Evolutionary conservation across 2,329 filamentous ascomycete species (phyloP).

Genomic region (Aspergillus pseudonomiae): DNA sequence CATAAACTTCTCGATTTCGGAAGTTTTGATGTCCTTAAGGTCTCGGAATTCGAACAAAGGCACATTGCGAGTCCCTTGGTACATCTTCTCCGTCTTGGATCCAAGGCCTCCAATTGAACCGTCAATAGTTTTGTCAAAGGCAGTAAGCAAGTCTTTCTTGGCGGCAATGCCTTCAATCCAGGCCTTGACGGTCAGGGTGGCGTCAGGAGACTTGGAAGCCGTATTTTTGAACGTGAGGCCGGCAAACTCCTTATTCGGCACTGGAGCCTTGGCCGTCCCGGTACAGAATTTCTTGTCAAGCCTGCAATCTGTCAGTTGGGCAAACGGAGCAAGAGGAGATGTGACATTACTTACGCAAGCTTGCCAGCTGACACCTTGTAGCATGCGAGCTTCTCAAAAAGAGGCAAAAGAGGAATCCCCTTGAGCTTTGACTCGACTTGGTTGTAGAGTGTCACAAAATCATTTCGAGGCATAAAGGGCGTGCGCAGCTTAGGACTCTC

Average conservation of each 20-base stretch:
- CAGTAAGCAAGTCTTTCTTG: not conserved
- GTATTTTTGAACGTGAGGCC: not conserved
- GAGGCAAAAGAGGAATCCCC: not conserved
- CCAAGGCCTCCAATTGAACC: not conserved
- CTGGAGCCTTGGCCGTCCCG: not conserved
- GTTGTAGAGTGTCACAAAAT: not conserved
- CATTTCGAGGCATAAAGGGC: not conserved
- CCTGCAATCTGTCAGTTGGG: not conserved
- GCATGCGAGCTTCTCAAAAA: not conserved
- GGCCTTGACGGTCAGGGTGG: not conserved
- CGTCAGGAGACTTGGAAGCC: not conserved
- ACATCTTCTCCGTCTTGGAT: not conserved
- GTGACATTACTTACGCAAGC: not conserved
- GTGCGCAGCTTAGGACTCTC: not conserved
- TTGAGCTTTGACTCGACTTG: not conserved
- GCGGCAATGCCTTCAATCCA: not conserved
- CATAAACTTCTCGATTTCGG: not conserved
- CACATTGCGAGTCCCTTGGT: not conserved
- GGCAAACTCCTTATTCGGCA: not conserved
- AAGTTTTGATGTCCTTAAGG: not conserved
- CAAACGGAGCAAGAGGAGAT: not conserved
- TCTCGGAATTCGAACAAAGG: not conserved
- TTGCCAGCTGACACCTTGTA: not conserved
- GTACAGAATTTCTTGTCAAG: not conserved
- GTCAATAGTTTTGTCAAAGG: not conserved